Evolutionary conservation across 345 rosid species (phyloP).

Genomic region (Conringia planisiliqua): DNA sequence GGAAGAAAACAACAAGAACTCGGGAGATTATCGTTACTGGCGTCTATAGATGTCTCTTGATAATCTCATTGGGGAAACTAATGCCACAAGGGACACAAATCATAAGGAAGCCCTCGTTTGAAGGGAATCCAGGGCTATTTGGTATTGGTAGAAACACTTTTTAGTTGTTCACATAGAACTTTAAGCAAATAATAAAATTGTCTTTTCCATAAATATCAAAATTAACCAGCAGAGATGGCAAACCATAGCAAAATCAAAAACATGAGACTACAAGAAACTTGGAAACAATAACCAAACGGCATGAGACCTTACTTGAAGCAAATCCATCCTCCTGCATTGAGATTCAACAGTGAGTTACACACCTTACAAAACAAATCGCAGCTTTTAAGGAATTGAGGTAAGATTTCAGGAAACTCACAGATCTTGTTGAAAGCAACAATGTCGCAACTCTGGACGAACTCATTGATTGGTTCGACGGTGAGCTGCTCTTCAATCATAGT

Average conservation of each 20-base stretch:
- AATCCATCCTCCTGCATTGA: not conserved
- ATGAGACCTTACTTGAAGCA: not conserved
- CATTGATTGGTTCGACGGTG: conserved; percentile 66
- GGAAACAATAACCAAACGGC: not conserved
- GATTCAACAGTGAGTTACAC: conserved; percentile 6
- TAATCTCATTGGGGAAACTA: no score
- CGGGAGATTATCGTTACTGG: no score
- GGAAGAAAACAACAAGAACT: no score
- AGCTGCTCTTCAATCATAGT: conserved; percentile 61
- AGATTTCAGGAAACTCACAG: conserved; percentile 26
- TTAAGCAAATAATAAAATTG: not conserved
- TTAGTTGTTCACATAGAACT: no score
- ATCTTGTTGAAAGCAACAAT: conserved; percentile 92
- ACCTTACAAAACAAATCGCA: not conserved
- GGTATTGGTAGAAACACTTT: no score
- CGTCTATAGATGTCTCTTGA: no score
- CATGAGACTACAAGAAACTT: not conserved
- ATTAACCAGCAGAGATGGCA: not conserved
- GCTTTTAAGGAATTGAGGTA: not conserved
- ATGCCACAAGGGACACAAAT: no score
- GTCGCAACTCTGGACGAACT: conserved; percentile 78
- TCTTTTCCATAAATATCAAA: not conserved
- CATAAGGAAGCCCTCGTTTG: no score
- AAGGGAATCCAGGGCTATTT: no score
- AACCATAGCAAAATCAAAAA: not conserved